Evolutionary conservation across 73 alveolate genomes (phyloP).

Genomic region (Tetrahymena thermophila): DNA sequence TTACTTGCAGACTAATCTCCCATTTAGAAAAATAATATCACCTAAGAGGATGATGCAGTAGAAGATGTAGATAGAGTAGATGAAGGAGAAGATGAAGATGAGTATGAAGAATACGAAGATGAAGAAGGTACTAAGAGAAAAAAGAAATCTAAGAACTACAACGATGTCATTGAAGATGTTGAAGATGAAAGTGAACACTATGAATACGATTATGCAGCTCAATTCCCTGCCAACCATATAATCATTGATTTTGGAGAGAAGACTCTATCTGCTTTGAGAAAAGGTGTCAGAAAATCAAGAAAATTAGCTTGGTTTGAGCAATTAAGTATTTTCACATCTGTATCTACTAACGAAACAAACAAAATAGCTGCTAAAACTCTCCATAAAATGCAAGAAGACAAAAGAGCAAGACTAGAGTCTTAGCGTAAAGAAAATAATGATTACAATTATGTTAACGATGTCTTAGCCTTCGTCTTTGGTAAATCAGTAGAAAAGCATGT

Average conservation of each 20-base stretch:
- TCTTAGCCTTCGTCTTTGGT: not conserved
- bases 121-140: not conserved
- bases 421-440: not conserved
- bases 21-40: not conserved
- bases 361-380: not conserved
- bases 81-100: slow-evolving; percentile 2
- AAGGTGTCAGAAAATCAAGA: not conserved
- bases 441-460: not conserved
- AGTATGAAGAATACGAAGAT: slow-evolving; percentile 22
- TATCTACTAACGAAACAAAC: not conserved
- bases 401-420: not conserved
- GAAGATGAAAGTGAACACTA: not conserved
- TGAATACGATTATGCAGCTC: not conserved
- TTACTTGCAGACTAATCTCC: not conserved
- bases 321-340: not conserved
- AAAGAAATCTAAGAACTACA: not conserved
- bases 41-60: not conserved
- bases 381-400: not conserved
- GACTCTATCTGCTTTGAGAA: not conserved
- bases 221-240: not conserved
- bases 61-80: slow-evolving; percentile 12
- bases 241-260: not conserved
- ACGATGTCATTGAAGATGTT: not conserved
- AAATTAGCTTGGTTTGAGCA: not conserved
- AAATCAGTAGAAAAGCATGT: not conserved